Evolutionary conservation across 2,329 filamentous ascomycete genomes (phyloP).

Genomic region (Chaetomiaceae sp.): DNA sequence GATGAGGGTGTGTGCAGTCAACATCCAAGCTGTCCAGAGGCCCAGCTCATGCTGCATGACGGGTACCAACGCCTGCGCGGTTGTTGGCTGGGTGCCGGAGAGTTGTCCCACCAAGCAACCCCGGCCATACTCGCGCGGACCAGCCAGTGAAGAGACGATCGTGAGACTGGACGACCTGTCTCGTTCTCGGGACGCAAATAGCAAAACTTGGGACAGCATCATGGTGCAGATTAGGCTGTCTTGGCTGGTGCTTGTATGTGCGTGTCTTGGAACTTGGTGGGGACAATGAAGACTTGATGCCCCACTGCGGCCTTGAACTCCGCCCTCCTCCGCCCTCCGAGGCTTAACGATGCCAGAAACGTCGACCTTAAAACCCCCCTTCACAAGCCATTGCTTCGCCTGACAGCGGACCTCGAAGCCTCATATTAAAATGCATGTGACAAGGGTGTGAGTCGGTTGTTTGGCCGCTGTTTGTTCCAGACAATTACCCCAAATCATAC

Average conservation of each 20-base stretch:
- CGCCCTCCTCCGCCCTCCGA: too few species aligned
- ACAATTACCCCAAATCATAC: too few species aligned
- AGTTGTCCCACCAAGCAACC: slow-evolving; percentile 6
- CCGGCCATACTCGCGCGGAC: neutral
- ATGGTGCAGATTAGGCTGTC: slow-evolving; percentile 4
- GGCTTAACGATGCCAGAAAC: too few species aligned
- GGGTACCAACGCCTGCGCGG: slow-evolving; percentile 10
- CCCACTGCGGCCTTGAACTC: too few species aligned
- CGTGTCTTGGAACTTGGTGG: too few species aligned
- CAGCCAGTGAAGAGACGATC: neutral
- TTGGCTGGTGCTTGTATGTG: neutral
- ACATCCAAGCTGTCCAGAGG: slow-evolving; percentile 4
- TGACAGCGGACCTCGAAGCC: too few species aligned
- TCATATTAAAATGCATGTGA: too few species aligned
- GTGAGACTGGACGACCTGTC: slow-evolving; percentile 14
- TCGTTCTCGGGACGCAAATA: slow-evolving; percentile 10
- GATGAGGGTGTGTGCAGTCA: slow-evolving; percentile 7
- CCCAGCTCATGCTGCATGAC: slow-evolving; percentile 17
- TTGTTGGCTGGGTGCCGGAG: slow-evolving; percentile 11
- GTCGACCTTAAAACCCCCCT: too few species aligned
- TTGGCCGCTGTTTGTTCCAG: too few species aligned
- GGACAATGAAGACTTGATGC: too few species aligned
- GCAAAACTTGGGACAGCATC: slow-evolving; percentile 12
- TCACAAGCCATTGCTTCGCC: too few species aligned
- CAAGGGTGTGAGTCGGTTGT: too few species aligned